Conservation (phyloP, 2,329 filamentous ascomycete genomes). For the Exophiala sideris region DNA sequence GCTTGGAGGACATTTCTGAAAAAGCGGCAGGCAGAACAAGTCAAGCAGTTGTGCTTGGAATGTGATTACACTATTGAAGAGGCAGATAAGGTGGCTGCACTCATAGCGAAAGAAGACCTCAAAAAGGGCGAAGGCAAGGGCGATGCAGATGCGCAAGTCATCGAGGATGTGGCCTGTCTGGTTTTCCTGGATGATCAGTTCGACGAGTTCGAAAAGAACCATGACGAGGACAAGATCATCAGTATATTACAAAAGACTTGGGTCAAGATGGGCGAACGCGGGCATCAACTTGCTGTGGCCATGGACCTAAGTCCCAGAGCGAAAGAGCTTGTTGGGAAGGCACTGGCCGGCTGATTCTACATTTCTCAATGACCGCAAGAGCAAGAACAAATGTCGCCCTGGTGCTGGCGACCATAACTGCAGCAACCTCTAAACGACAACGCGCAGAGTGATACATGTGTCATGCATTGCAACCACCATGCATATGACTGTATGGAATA, state of each 20-base stretch:
- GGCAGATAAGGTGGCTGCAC: conserved; percentile 60
- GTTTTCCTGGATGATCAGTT: conserved; percentile 87
- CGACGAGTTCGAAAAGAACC: conserved; percentile 66
- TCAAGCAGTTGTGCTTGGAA: conserved; percentile 51
- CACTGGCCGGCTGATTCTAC: conserved; percentile 44
- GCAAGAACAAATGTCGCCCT: too few species aligned
- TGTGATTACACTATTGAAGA: conserved; percentile 53
- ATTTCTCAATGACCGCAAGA: too few species aligned
- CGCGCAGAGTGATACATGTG: too few species aligned
- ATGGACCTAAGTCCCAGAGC: conserved; percentile 64
- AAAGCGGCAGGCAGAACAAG: conserved; percentile 67
- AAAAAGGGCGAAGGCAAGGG: conserved; percentile 49
- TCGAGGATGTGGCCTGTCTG: conserved; percentile 83
- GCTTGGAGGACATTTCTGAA: conserved; percentile 73
- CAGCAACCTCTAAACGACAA: too few species aligned
- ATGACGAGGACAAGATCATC: conserved; percentile 64
- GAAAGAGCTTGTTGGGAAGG: conserved; percentile 60
- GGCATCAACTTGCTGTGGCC: conserved; percentile 50
- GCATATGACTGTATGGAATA: too few species aligned
- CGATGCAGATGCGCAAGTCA: conserved; percentile 62
- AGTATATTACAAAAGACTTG: conserved; percentile 28
- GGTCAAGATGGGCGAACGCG: conserved; percentile 25
- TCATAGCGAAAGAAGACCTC: conserved; percentile 77
- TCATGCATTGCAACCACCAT: too few species aligned
- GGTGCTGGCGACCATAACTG: too few species aligned